These are phyloP conservation scores for Acrocalymma vagum DNA, from an alignment of 2,329 filamentous ascomycete genomes.

Conservation along the genomic window DNA sequence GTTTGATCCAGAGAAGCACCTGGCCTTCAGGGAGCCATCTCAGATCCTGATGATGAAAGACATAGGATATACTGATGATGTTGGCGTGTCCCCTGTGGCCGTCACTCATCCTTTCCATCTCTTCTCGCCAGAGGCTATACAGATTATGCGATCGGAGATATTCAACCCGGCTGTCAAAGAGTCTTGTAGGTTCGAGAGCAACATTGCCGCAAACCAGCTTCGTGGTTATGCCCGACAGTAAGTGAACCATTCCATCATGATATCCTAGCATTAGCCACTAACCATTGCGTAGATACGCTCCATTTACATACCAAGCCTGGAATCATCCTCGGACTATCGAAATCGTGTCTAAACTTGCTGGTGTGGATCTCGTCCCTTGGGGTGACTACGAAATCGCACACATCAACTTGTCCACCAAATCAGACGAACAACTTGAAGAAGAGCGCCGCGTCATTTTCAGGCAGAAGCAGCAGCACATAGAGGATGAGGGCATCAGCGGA, in stretches of 20 bases:
- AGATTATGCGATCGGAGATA: conserved; percentile 70
- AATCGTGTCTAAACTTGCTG: conserved; percentile 64
- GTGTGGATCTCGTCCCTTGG: conserved; percentile 64
- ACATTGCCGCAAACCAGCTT: conserved; percentile 64
- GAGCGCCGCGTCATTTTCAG: conserved; percentile 51
- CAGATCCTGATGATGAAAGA: conserved; percentile 69
- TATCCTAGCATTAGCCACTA: background rate
- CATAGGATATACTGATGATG: conserved; percentile 62
- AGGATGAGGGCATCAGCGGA: conserved; percentile 53
- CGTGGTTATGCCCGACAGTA: conserved; percentile 66
- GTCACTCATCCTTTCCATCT: conserved; percentile 72
- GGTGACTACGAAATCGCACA: conserved; percentile 68
- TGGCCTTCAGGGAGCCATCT: conserved; percentile 61
- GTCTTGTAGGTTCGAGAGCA: conserved; percentile 67
- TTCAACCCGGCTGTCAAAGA: conserved; percentile 64
- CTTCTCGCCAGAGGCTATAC: conserved; percentile 68
- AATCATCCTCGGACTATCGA: conserved; percentile 63
- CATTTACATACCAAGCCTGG: conserved; percentile 72
- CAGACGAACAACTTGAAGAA: conserved; percentile 55
- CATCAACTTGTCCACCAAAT: conserved; percentile 64
- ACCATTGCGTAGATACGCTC: conserved; percentile 60
- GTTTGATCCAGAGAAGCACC: conserved; percentile 66
- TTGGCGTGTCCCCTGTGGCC: conserved; percentile 68
- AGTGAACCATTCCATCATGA: conserved; percentile 27
- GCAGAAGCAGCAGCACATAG: conserved; percentile 47